Evolutionary conservation across 345 rosid genomes (phyloP).

Genomic region (Salix dunnii): DNA sequence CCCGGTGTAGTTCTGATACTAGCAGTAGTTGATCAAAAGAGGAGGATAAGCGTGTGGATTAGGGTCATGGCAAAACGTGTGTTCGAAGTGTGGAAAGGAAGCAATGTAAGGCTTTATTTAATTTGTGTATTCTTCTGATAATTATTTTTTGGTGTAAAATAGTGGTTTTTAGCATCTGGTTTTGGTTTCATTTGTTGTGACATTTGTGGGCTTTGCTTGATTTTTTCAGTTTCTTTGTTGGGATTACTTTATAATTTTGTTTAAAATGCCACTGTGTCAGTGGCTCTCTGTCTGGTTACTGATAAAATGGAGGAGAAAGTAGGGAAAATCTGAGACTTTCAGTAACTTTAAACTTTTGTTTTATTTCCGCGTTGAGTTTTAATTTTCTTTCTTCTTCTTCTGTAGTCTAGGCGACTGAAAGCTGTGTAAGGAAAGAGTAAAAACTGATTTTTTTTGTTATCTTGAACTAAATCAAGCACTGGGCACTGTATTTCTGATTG

Average conservation of each 20-base stretch:
- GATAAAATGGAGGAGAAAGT: conserved; percentile 4
- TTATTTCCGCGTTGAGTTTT: background rate
- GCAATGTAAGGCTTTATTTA: conserved; percentile 52
- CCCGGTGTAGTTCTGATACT: conserved; percentile 28
- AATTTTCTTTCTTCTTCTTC: background rate
- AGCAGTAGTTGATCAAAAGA: background rate
- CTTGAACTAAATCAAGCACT: background rate
- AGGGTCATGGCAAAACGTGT: conserved; percentile 74
- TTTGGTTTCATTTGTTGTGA: background rate
- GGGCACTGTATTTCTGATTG: background rate
- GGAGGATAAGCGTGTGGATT: conserved; percentile 15
- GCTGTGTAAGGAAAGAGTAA: background rate
- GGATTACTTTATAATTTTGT: background rate
- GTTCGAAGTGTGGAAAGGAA: conserved; percentile 86
- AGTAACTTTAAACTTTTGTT: background rate
- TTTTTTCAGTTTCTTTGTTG: background rate
- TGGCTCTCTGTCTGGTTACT: conserved; percentile 13
- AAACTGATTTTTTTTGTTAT: background rate
- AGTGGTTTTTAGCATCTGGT: conserved; percentile 19
- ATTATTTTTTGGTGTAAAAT: background rate
- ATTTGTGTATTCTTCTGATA: background rate
- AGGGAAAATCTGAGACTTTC: background rate
- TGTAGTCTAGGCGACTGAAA: background rate
- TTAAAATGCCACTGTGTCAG: background rate
- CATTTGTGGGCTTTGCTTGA: conserved; percentile 19